Base-by-base conservation (phyloP, 2,329 filamentous ascomycete species). In the Diplocarpon mali region DNA sequence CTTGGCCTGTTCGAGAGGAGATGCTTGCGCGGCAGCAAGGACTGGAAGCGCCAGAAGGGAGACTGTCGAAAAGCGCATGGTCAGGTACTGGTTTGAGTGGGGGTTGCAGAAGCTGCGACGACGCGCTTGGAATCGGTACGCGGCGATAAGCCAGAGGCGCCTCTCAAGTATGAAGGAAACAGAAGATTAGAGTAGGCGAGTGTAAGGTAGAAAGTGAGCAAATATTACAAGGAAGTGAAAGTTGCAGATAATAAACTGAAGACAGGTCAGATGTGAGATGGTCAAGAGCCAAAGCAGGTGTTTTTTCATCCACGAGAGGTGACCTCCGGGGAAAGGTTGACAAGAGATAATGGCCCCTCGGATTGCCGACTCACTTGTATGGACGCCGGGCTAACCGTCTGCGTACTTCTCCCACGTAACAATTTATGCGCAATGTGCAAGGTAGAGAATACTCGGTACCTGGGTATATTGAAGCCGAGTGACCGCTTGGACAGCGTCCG, bases 11-110 rank as follows among this genome's bases (percentile, higher is more conserved):
- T 69, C 69, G 46, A 68, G 40, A 65, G 68, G 53, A 66, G 68
- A 51, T 69, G 69, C 69, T 48, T 76, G 72, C 20, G 75, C 72
- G 16, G 70, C 70, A 29, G 67, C 70, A 53, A 80, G 66, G 13
- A 76, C 64, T 53, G 78, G 75, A 60, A 81, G 66, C 38, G 71
- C 70, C 58, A 76, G 64, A 42, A 73, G 58, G 44, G 71, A 53
- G 52, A 70, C 61, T 46, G 64, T 59, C 45, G 74, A 72, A 65
- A 80, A 71, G 61, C 74, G 77, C 78, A 81, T 81, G 36, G 40
- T 48, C 40, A n/a, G 39, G 36, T 37, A 37, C 39, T 35, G 20
- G 17, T 44, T 29, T 28, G 34, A 35, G 38, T 38, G 44, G n/a
- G 12, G 20, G 38, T 44, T 42, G 38, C n/a, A 43, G 14, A 31